Conservation (phyloP, 2,329 filamentous ascomycete genomes). For the Colletotrichum sp. region DNA sequence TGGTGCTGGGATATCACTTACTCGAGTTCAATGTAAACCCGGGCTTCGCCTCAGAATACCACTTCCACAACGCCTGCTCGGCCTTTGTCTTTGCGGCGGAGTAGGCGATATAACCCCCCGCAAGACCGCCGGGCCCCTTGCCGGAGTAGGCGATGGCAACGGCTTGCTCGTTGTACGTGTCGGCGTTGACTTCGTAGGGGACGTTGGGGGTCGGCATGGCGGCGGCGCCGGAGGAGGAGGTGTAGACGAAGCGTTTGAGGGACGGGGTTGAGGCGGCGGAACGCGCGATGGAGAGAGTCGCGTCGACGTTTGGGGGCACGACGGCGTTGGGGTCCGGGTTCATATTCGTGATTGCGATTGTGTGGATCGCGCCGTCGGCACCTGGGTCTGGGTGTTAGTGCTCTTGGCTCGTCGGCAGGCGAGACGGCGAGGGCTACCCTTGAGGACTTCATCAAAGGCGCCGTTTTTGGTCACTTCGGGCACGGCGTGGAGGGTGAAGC, state of each 20-base stretch:
- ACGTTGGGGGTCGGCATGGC: conserved; percentile 24
- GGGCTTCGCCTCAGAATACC: conserved; percentile 33
- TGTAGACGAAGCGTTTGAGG: conserved; percentile 45
- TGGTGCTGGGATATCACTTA: background rate
- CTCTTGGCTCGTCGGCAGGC: background rate
- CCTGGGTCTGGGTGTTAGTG: background rate
- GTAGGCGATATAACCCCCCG: conserved; percentile 31
- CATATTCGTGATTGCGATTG: conserved; percentile 38
- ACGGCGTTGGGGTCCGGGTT: conserved; percentile 39
- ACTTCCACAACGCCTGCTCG: conserved; percentile 43
- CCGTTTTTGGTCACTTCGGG: conserved; percentile 33
- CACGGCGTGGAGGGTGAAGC: conserved; percentile 37
- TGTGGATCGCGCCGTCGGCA: conserved; percentile 38
- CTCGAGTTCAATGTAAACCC: conserved; percentile 31
- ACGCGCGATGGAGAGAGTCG: conserved; percentile 32
- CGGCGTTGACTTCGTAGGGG: conserved; percentile 21
- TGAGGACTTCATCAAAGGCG: conserved; percentile 30
- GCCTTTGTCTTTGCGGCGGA: conserved; percentile 40
- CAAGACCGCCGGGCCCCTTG: conserved; percentile 31
- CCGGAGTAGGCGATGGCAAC: conserved; percentile 33
- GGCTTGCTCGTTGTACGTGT: conserved; percentile 38
- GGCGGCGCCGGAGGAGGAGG: conserved; percentile 35
- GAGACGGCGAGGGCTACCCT: conserved; percentile 22
- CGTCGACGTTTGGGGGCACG: conserved; percentile 35
- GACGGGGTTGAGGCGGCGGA: conserved; percentile 34